These are phyloP conservation scores for Fistulinella cinereoalba DNA, from an alignment of 1,284 basidiomycete genomes.

Conservation along the genomic window DNA sequence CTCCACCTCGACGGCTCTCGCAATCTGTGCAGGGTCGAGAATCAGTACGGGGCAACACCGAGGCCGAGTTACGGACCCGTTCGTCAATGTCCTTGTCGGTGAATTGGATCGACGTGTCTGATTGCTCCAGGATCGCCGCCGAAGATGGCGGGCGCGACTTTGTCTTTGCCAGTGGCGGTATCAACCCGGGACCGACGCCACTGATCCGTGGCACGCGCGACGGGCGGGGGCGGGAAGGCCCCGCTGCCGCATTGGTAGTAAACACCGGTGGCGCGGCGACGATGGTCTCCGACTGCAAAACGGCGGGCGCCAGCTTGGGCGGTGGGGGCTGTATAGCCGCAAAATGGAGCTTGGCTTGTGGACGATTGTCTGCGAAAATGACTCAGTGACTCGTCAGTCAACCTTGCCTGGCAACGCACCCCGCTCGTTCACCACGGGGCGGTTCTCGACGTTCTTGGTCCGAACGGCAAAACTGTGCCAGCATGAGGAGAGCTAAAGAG, in stretches of 20 bases:
- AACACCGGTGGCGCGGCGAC: slow-evolving; percentile 13
- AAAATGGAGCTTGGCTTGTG: slow-evolving; percentile 55
- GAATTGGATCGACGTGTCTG: slow-evolving; percentile 36
- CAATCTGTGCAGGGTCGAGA: slow-evolving; percentile 45
- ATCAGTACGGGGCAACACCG: background rate
- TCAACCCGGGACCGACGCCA: slow-evolving; percentile 23
- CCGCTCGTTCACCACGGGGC: slow-evolving; percentile 68
- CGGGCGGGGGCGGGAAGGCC: slow-evolving; percentile 35
- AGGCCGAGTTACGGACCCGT: slow-evolving; percentile 42
- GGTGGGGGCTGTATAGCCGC: slow-evolving; percentile 51
- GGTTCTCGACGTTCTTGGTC: slow-evolving; percentile 79
- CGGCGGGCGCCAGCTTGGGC: slow-evolving; percentile 45
- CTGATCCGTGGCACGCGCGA: slow-evolving; percentile 35
- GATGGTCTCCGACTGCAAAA: slow-evolving; percentile 31
- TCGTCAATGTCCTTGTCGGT: slow-evolving; percentile 72
- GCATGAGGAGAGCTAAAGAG: background rate
- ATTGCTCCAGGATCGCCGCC: slow-evolving; percentile 16
- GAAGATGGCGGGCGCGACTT: slow-evolving; percentile 22
- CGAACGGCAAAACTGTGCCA: slow-evolving; percentile 65
- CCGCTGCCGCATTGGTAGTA: slow-evolving; percentile 13
- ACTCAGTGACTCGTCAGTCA: background rate
- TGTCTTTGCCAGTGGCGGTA: slow-evolving; percentile 20
- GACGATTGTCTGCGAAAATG: slow-evolving; percentile 47
- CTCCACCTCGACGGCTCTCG: slow-evolving; percentile 67
- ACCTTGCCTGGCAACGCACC: slow-evolving; percentile 40